Percentiles rank a stretch among this genome's conserved stretches.
phyloP scores from a whole-genome alignment of 306 rosid species.

The Hylodesmum podocarpum region DNA sequence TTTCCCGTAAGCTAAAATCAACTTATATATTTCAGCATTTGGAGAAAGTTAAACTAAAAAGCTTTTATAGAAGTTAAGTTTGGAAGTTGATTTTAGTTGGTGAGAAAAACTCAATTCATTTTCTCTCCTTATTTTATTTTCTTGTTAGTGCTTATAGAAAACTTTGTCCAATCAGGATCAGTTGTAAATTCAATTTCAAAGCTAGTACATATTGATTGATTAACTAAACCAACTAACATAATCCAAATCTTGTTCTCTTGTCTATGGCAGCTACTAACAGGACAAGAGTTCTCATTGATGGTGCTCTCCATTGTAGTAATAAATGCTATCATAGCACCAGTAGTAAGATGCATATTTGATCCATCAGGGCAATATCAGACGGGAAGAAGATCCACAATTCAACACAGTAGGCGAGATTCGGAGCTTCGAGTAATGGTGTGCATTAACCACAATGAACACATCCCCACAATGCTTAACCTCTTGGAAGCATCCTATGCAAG shows the following conservation, averaged over 20 bases:
- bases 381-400: slow-evolving; percentile 44
- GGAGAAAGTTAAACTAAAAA: no score
- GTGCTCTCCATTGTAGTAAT: slow-evolving; percentile 34
- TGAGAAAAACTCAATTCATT: no score
- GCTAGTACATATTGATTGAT: not conserved
- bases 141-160: no score
- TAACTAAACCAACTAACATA: not conserved
- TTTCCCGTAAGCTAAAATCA: no score
- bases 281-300: slow-evolving; percentile 45
- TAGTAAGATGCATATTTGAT: slow-evolving; percentile 42
- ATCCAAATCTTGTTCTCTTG: not conserved
- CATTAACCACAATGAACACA: slow-evolving; percentile 41
- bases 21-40: no score
- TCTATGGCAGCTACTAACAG: slow-evolving; percentile 45
- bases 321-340: slow-evolving; percentile 56
- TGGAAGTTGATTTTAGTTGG: no score
- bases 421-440: slow-evolving; percentile 61
- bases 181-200: not conserved
- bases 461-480: slow-evolving; percentile 53
- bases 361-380: slow-evolving; percentile 46
- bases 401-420: slow-evolving; percentile 41
- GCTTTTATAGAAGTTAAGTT: no score
- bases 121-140: no score
- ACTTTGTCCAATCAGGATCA: no score
- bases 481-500: slow-evolving; percentile 65